Evolutionary conservation across 2,329 filamentous ascomycete species (phyloP).

Genomic region (Fusarium staphyleae): DNA sequence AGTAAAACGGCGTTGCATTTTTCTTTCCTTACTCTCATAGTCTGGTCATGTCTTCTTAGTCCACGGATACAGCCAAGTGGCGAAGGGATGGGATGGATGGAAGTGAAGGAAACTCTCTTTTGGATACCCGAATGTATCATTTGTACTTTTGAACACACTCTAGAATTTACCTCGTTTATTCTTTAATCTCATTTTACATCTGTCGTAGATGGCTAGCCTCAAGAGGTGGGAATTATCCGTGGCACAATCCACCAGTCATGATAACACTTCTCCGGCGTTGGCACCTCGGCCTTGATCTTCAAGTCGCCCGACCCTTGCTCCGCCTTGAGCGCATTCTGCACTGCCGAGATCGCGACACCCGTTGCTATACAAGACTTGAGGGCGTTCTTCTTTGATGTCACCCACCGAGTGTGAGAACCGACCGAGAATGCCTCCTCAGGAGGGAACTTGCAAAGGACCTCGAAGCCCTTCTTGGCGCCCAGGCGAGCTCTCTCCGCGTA

Average conservation of each 20-base stretch:
- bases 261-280: slow-evolving; percentile 60
- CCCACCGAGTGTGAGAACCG: slow-evolving; percentile 68
- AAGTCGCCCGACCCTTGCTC: slow-evolving; percentile 41
- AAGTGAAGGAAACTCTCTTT: slow-evolving; percentile 30
- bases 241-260: slow-evolving; percentile 73
- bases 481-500: slow-evolving; percentile 55
- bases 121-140: slow-evolving; percentile 39
- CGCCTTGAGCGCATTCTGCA: slow-evolving; percentile 63
- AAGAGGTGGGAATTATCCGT: slow-evolving; percentile 48
- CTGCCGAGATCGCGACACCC: slow-evolving; percentile 66
- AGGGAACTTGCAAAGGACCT: slow-evolving; percentile 61
- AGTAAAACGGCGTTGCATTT: slow-evolving; percentile 26
- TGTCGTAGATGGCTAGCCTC: neutral
- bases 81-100: slow-evolving; percentile 2
- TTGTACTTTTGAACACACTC: slow-evolving; percentile 28
- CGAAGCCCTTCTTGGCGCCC: slow-evolving; percentile 62
- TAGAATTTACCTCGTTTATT: slow-evolving; percentile 22
- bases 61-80: slow-evolving; percentile 11
- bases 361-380: slow-evolving; percentile 76
- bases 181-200: neutral
- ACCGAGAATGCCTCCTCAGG: slow-evolving; percentile 62
- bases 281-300: slow-evolving; percentile 59
- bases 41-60: slow-evolving; percentile 1
- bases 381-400: slow-evolving; percentile 63
- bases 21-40: slow-evolving; percentile 8